Evolutionary conservation across 2,329 filamentous ascomycete genomes (phyloP), one percentile per base, ranked within the genome.

Genomic region (Fusarium devonianum): DNA sequence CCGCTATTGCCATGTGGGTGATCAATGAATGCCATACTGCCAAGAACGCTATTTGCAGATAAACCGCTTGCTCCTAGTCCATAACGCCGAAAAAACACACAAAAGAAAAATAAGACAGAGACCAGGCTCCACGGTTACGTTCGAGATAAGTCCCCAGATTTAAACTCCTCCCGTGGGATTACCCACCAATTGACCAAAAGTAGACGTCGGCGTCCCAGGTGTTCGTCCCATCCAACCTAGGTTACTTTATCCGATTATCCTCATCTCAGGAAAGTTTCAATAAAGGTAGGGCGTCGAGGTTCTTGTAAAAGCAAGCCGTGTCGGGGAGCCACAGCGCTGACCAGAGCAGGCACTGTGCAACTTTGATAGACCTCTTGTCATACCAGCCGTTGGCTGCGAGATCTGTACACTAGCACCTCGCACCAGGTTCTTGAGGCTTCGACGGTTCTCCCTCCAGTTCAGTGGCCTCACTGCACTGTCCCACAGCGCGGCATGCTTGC

Each of bases 381-480:
- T 9, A 22, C 17, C n/a, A 10, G 18, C 30, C 11, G 11, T 9
- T 22, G 14, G 7, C 18, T 7, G 3, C 7, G 12, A 22, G 12
- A 10, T 14, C 11, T 16, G 13, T 19, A 7, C n/a, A 18, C 11
- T 3, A 12, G 23, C 5, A n/a, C 11, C 29, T 7, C 21, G 19
- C 14, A 17, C 22, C n/a, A 26, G 11, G 29, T 23, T 41, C 23
- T 25, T 49, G 26, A 58, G 43, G 14, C 41, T 21, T 19, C 37
- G 50, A 38, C 60, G 58, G 21, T 49, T 51, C 14, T 46, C 39
- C 18, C 30, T 48, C 58, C 59, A 62, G 35, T 59, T 26, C 18
- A 62, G 52, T n/a, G 68, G 60, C 21, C 66, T 61, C 18, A 68
- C 56, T n/a, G 39, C 59, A 22, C 49, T 53, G 34, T 67, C 44